Conservation (phyloP, 1,284 basidiomycete species). For the Tilletia caries region DNA sequence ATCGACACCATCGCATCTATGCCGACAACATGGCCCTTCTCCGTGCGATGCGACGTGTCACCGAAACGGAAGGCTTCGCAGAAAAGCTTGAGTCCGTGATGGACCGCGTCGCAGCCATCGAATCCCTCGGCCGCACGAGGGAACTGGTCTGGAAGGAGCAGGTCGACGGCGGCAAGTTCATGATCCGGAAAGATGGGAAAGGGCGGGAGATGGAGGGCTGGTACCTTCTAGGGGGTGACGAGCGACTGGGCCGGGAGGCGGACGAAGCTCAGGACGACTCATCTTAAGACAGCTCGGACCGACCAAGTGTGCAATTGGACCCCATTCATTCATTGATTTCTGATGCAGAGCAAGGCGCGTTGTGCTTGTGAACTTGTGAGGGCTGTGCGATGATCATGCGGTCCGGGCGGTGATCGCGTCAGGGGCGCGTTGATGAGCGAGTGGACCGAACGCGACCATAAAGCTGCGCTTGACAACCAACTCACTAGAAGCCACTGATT, state of each 20-base stretch:
- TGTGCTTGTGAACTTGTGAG: too few relatives aligned
- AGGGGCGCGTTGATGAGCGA: too few relatives aligned
- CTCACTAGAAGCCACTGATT: too few relatives aligned
- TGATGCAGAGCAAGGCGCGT: too few relatives aligned
- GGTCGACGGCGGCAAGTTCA: constrained; percentile 37
- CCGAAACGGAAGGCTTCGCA: constrained; percentile 37
- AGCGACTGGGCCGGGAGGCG: constrained; percentile 37
- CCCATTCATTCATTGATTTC: too few relatives aligned
- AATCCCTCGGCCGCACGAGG: constrained; percentile 36
- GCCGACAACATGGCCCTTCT: constrained; percentile 47
- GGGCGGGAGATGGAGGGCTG: constrained; percentile 42
- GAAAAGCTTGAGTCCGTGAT: constrained; percentile 45
- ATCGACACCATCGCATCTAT: constrained; percentile 43
- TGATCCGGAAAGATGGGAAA: constrained; percentile 40
- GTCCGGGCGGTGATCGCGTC: too few relatives aligned
- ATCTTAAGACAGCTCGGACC: not conserved
- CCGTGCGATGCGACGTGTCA: constrained; percentile 37
- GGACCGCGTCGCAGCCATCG: constrained; percentile 47
- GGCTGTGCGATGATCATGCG: too few relatives aligned
- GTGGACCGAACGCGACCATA: too few relatives aligned
- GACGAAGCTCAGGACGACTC: constrained; percentile 19
- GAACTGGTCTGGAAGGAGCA: constrained; percentile 49
- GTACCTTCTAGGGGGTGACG: constrained; percentile 44
- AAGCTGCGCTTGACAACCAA: not conserved
- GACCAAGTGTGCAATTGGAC: too few relatives aligned